Conservation (phyloP, 208 protist genomes). For the Crithidia thermophila region DNA sequence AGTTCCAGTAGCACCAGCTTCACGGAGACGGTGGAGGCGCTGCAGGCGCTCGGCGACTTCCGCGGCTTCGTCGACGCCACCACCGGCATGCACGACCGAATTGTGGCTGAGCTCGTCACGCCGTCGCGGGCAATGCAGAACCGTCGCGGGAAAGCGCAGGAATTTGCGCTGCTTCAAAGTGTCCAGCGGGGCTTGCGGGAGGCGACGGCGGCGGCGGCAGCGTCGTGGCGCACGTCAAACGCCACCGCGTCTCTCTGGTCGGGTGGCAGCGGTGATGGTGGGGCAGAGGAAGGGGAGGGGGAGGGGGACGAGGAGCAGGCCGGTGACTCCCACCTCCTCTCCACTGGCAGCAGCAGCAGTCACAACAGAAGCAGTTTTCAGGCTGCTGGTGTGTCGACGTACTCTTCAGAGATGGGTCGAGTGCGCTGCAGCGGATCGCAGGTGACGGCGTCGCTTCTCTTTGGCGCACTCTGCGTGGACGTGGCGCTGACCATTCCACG, state of each 20-base stretch:
- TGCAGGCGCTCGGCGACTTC: conserved; percentile 29
- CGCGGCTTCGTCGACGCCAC: conserved; percentile 51
- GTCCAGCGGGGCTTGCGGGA: conserved; percentile 26
- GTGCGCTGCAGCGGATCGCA: conserved; percentile 20
- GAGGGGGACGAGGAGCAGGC: background rate
- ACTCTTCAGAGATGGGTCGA: background rate
- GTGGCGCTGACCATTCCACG: conserved; percentile 11
- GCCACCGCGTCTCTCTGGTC: conserved; percentile 19
- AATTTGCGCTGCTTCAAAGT: conserved; percentile 54
- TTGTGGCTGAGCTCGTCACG: conserved; percentile 31
- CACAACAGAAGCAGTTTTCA: no score
- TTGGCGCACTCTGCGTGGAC: conserved; percentile 39
- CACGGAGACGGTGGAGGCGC: conserved; percentile 16
- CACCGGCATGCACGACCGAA: conserved; percentile 30
- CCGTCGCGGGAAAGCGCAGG: conserved; percentile 35
- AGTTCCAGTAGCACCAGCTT: conserved; percentile 28
- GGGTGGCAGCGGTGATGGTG: background rate
- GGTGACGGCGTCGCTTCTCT: conserved; percentile 25
- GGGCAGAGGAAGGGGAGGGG: background rate
- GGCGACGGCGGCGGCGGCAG: conserved; percentile 7
- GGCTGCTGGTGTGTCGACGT: background rate
- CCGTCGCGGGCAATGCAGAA: conserved; percentile 45
- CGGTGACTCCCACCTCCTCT: background rate
- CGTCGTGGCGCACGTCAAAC: conserved; percentile 14
- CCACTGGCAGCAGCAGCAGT: background rate